phyloP scores from a whole-genome alignment of 352 stramenopile species.

The Phytophthora cactorum region DNA sequence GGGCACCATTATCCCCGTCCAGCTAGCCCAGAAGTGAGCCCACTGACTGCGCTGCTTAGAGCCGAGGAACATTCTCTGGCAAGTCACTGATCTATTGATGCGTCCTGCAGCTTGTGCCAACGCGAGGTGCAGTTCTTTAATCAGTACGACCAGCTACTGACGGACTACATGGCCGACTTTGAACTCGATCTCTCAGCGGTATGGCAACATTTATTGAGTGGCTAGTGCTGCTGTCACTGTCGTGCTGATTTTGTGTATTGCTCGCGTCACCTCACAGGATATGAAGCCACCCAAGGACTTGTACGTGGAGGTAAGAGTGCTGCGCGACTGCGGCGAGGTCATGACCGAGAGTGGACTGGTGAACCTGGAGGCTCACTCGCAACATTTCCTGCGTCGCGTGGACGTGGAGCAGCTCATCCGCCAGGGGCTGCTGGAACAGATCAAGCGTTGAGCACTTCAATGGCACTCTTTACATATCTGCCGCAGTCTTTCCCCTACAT shows the following conservation, averaged over 20 bases:
- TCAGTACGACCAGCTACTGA: constrained; percentile 91
- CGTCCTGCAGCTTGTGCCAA: constrained; percentile 66
- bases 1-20: constrained; percentile 83
- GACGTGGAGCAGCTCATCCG: constrained; percentile 88
- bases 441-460: constrained; percentile 58
- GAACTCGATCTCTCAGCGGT: constrained; percentile 88
- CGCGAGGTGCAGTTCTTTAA: constrained; percentile 92
- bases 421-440: constrained; percentile 85
- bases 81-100: background rate
- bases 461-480: constrained; percentile 10
- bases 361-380: constrained; percentile 87
- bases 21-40: constrained; percentile 71
- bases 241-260: constrained; percentile 19
- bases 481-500: constrained; percentile 27
- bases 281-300: constrained; percentile 91
- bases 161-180: constrained; percentile 90
- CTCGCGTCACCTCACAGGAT: constrained; percentile 48
- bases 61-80: background rate
- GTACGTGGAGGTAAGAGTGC: constrained; percentile 90
- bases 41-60: background rate
- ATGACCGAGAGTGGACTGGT: constrained; percentile 92
- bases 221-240: constrained; percentile 7
- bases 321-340: constrained; percentile 90
- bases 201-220: background rate
- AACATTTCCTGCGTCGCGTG: constrained; percentile 88